These are phyloP conservation scores for Mariannaea elegans DNA, from an alignment of 2,329 filamentous ascomycete species.

Conservation along the genomic window DNA sequence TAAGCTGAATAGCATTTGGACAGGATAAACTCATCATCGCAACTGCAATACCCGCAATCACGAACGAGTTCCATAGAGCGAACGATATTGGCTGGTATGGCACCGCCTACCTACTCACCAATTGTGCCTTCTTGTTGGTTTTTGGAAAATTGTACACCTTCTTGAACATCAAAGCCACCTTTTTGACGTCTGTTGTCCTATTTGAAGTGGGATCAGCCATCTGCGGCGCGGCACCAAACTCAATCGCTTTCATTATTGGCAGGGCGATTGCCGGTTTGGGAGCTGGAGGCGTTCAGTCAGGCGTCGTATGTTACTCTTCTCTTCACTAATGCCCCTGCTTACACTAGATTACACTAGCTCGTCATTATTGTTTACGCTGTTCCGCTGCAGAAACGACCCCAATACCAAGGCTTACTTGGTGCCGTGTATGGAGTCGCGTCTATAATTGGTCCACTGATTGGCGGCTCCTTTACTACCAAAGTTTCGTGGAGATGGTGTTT, in stretches of 20 bases:
- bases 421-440: constrained; percentile 4
- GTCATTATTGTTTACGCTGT: constrained; percentile 40
- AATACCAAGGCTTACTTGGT: constrained; percentile 20
- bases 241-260: not conserved
- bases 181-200: not conserved
- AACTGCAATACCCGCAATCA: constrained; percentile 46
- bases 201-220: not conserved
- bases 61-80: constrained; percentile 41
- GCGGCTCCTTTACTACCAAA: not conserved
- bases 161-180: not conserved
- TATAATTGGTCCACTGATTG: not conserved
- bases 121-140: constrained; percentile 47
- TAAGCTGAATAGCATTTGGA: no score
- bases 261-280: not conserved
- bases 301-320: not conserved
- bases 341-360: not conserved
- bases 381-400: constrained; percentile 48
- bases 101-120: constrained; percentile 51
- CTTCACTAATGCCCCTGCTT: constrained; percentile 34
- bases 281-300: not conserved
- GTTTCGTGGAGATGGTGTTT: constrained; percentile 15
- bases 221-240: not conserved
- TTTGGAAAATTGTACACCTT: not conserved
- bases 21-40: constrained; percentile 50
- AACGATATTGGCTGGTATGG: constrained; percentile 45